These are phyloP conservation scores for Saccharomyces kudriavzevii DNA, from an alignment of 805 yeast genomes.

Conservation along the genomic window DNA sequence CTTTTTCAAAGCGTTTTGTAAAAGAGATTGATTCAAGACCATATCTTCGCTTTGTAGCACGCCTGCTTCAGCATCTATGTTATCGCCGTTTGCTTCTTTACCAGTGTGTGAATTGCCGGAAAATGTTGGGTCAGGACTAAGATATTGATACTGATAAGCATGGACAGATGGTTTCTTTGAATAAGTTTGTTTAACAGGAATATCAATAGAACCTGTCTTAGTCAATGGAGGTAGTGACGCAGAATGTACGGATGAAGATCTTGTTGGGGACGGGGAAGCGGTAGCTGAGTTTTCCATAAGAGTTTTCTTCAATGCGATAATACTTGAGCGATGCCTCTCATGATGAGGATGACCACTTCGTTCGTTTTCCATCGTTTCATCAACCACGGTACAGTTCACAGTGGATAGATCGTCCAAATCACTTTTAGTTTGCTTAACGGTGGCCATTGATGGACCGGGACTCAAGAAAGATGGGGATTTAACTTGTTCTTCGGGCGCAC, in stretches of 20 bases:
- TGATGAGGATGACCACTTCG: not conserved
- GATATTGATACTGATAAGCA: slow-evolving; percentile 11
- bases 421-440: slow-evolving; percentile 17
- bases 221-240: not conserved
- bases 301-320: slow-evolving; percentile 17
- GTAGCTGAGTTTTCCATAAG: slow-evolving; percentile 8
- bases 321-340: slow-evolving; percentile 9
- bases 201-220: slow-evolving; percentile 1
- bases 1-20: slow-evolving; percentile 15
- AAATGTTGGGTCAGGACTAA: not conserved
- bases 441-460: slow-evolving; percentile 19
- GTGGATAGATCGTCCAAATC: slow-evolving; percentile 2
- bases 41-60: slow-evolving; percentile 17
- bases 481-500: slow-evolving; percentile 1
- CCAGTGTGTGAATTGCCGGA: not conserved
- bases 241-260: not conserved
- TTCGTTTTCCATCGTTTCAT: not conserved
- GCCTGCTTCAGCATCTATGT: slow-evolving; percentile 7
- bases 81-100: not conserved
- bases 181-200: not conserved
- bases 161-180: slow-evolving; percentile 4
- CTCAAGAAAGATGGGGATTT: slow-evolving; percentile 9
- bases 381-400: not conserved
- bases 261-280: not conserved
- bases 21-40: slow-evolving; percentile 14